Evolutionary conservation across 768 basidiomycete genomes (phyloP).

Genomic region (Kwoniella dejecticola): DNA sequence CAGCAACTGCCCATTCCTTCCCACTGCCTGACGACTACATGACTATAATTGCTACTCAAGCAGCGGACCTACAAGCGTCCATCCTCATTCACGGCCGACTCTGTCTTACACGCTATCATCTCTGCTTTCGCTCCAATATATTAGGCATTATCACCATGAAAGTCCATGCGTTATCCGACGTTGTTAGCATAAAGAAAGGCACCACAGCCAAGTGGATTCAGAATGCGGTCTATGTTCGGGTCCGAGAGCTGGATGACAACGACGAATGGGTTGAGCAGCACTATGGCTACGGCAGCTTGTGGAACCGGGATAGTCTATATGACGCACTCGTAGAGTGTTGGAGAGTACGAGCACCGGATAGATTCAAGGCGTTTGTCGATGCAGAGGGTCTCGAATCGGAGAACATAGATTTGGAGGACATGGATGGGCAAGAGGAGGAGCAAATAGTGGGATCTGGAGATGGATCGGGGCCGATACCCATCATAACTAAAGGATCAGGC

Average conservation of each 20-base stretch:
- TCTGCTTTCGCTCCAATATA: slow-evolving; percentile 42
- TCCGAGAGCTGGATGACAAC: slow-evolving; percentile 7
- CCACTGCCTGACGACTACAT: slow-evolving; percentile 23
- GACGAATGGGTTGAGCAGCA: slow-evolving; percentile 11
- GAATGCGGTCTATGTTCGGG: slow-evolving; percentile 31
- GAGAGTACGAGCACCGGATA: slow-evolving; percentile 27
- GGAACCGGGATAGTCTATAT: slow-evolving; percentile 32
- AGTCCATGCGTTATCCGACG: slow-evolving; percentile 22
- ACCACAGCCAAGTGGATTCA: slow-evolving; percentile 46
- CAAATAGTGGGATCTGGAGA: neutral
- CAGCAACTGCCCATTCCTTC: neutral
- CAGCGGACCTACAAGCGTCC: slow-evolving; percentile 31
- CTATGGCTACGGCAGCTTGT: slow-evolving; percentile 35
- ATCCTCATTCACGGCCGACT: slow-evolving; percentile 36
- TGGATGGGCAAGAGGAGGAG: neutral
- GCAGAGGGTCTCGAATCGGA: slow-evolving; percentile 2
- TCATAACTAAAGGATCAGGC: slow-evolving; percentile 15
- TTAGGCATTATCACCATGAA: slow-evolving; percentile 29
- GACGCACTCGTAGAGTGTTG: slow-evolving; percentile 25
- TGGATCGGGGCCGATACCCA: neutral
- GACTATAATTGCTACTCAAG: slow-evolving; percentile 32
- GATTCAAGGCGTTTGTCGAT: slow-evolving; percentile 14
- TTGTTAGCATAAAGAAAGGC: slow-evolving; percentile 21
- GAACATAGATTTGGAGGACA: neutral
- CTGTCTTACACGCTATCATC: slow-evolving; percentile 32